Base-by-base conservation (phyloP, 2,329 filamentous ascomycete species). In the Ascocoryne sarcoides region DNA sequence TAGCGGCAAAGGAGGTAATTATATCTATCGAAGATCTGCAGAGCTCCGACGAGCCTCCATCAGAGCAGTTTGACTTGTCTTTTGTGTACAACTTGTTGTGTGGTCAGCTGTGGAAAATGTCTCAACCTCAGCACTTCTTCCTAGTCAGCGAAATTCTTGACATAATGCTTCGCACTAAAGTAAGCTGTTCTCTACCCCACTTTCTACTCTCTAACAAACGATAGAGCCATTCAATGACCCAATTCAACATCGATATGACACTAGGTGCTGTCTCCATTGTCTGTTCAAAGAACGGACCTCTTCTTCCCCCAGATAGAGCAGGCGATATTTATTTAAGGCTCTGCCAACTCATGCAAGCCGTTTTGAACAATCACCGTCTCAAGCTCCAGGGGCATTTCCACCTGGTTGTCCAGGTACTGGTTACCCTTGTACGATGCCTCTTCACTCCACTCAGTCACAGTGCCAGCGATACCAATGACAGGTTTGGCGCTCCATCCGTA, bases 341-440 rank as follows among this genome's bases (percentile, higher is more conserved):
- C 12, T 78, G 70, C 60, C 68, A 65, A 39, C 62, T 82, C 7
- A 61, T 76, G 15, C 72, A 76, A 40, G 61, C 66, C 16, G 61
- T 81, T 28, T 70, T 82, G 54, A 70, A 70, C 53, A 72, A 75
- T 35, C 75, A 81, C 56, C 66, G 77, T 4, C 65, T 76, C 32
- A 74, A 77, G 8, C 63, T 82, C 2, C 71, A 79, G 50, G 76
- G 75, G 2, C 76, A 77, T 46, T 75, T 76, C 50, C 76, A 79
- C 52, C 61, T 80, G 32, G 63, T 80, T 4, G 60, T 78, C 34
- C 60, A 67, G 26, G 60, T 67, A 2, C 61, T 82, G 43, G 71
- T 78, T 50, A 60, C 68, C 3, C 69, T 82, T n/a, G 65, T 82
- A 26, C 61, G 62, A 16, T 65, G 66, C 26, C 66, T 81, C 14